Base-by-base conservation (phyloP, 371 early-diverging fungal genomes). In the Mucor piriformis region DNA sequence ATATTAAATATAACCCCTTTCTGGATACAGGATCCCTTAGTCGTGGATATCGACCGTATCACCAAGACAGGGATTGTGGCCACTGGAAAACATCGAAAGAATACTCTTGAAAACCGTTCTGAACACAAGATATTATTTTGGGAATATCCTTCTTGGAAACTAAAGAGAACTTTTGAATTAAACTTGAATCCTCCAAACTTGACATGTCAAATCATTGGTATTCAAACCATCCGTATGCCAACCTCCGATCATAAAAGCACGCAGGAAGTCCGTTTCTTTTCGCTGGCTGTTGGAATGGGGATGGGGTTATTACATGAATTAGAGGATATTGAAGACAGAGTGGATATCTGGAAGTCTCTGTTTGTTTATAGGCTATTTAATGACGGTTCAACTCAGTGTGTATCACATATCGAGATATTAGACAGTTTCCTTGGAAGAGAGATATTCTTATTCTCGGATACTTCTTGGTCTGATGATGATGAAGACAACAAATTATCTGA, bases 61-160 rank as follows among this genome's bases (percentile, higher is more conserved):
- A 68, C 63, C 1, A 57, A 64, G 18, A 64, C 54, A 13, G 72
- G 72, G 8, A 40, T 68, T 12, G 69, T 72, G 0, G 72, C 72
- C 3, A 72, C 72, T 0, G 72, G 72, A 3, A 72, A 72, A 25
- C 72, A 72, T 46, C 50, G 72, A 23, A 58, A 53, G 50, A 37
- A 48, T 13, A 12, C n/a, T 21, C 5, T 20, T 37, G 34, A 42
- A 24, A 32, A 25, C 15, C 52, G 54, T 3, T 72, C 72, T 16
- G 69, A 72, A 12, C 72, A 72, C 35, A 64, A 63, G n/a, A 68
- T 72, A 0, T 48, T 72, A 12, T 72, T 72, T n/a, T 72, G 72
- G 72, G 63, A 61, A 18, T 72, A 72, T 20, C 72, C 72, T 3
- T 68, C 65, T 16, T 72, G 72, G 72, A 58, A 59, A 16, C 40